These are phyloP conservation scores for Penicillium sp. DNA, from an alignment of 2,329 filamentous ascomycete genomes.

Conservation along the genomic window DNA sequence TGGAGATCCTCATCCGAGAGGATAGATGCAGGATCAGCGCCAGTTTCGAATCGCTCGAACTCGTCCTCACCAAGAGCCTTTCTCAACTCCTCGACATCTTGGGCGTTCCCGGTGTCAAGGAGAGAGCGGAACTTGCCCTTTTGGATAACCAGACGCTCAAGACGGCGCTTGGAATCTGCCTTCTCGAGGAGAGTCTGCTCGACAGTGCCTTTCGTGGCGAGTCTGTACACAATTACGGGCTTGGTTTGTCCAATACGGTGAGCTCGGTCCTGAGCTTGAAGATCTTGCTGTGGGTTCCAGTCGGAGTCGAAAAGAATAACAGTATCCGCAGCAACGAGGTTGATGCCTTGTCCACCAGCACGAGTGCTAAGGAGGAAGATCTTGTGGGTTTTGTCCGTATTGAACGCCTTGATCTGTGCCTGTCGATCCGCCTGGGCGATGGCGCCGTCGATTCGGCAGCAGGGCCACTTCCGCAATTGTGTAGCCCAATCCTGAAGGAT, in stretches of 20 bases:
- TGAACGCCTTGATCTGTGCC: slow-evolving; percentile 73
- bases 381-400: slow-evolving; percentile 64
- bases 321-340: slow-evolving; percentile 86
- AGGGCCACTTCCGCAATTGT: slow-evolving; percentile 74
- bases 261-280: slow-evolving; percentile 93
- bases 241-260: slow-evolving; percentile 92
- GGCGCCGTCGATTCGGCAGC: slow-evolving; percentile 87
- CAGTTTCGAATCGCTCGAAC: slow-evolving; percentile 63
- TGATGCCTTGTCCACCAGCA: slow-evolving; percentile 93
- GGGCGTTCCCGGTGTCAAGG: slow-evolving; percentile 56
- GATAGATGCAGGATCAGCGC: slow-evolving; percentile 60
- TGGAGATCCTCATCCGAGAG: slow-evolving; percentile 75
- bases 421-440: slow-evolving; percentile 74
- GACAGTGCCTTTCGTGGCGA: slow-evolving; percentile 90
- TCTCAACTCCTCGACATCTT: slow-evolving; percentile 63
- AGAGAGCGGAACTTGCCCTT: slow-evolving; percentile 82
- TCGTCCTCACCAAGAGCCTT: slow-evolving; percentile 73
- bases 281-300: slow-evolving; percentile 96
- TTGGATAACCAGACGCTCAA: slow-evolving; percentile 94
- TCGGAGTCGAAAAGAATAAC: slow-evolving; percentile 88
- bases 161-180: slow-evolving; percentile 84
- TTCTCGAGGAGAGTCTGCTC: slow-evolving; percentile 85
- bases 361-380: slow-evolving; percentile 88
- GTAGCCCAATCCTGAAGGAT: slow-evolving; percentile 84
- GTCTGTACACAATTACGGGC: slow-evolving; percentile 89